These are phyloP conservation scores for Auricularia sp. DNA, from an alignment of 768 basidiomycete genomes.

Conservation along the genomic window DNA sequence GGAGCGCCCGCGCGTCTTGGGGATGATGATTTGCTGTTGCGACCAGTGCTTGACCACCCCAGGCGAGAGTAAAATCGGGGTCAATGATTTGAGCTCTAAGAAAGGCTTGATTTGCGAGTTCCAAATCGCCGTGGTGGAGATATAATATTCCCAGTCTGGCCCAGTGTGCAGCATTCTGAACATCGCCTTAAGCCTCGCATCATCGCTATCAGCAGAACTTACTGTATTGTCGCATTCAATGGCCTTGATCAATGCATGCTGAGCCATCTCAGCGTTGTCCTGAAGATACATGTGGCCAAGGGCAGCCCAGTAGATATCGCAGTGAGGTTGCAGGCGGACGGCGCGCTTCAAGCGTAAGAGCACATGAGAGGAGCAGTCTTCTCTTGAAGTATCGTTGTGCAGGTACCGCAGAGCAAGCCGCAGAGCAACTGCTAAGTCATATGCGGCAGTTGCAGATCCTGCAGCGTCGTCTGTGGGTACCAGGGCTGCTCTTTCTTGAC, in stretches of 20 bases:
- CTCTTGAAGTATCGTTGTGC: slow-evolving; percentile 21
- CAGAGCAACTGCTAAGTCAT: slow-evolving; percentile 61
- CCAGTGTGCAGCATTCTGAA: slow-evolving; percentile 68
- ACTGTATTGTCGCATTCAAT: slow-evolving; percentile 82
- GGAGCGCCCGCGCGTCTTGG: slow-evolving; percentile 52
- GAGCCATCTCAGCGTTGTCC: slow-evolving; percentile 59
- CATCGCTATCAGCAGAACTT: slow-evolving; percentile 9
- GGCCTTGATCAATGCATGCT: slow-evolving; percentile 87
- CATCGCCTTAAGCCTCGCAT: neutral
- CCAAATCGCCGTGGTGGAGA: slow-evolving; percentile 63
- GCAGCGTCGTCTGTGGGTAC: slow-evolving; percentile 43
- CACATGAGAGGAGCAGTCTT: slow-evolving; percentile 33
- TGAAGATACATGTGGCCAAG: slow-evolving; percentile 66
- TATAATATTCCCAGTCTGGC: slow-evolving; percentile 83
- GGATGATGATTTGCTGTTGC: slow-evolving; percentile 50
- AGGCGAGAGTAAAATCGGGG: slow-evolving; percentile 78
- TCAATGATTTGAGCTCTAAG: slow-evolving; percentile 83
- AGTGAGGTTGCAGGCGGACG: slow-evolving; percentile 58
- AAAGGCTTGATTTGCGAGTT: slow-evolving; percentile 79
- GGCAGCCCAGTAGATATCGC: slow-evolving; percentile 71
- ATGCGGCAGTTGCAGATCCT: slow-evolving; percentile 50
- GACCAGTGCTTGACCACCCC: slow-evolving; percentile 82
- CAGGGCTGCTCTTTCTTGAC: neutral
- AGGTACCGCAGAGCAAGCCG: slow-evolving; percentile 34
- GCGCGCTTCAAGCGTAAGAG: slow-evolving; percentile 52